These are phyloP conservation scores for Candida easanensis DNA, from an alignment of 805 yeast species.

Conservation along the genomic window DNA sequence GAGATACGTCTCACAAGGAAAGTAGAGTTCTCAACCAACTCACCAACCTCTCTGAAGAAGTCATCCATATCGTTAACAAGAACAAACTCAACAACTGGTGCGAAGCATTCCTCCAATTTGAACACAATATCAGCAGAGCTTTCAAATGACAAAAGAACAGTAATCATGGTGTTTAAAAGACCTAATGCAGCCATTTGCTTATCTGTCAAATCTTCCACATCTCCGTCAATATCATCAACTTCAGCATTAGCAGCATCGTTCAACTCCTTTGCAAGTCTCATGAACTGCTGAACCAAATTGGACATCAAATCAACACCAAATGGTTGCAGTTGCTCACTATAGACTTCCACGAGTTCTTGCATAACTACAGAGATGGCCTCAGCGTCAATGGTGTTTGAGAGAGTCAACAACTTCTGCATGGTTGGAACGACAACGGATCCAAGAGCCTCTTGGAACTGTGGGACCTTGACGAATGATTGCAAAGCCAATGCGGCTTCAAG, in stretches of 20 bases:
- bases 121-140: slow-evolving; percentile 66
- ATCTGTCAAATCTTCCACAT: slow-evolving; percentile 47
- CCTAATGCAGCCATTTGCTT: slow-evolving; percentile 84
- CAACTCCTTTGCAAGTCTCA: slow-evolving; percentile 65
- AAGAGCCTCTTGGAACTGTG: slow-evolving; percentile 66
- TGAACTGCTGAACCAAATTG: slow-evolving; percentile 70
- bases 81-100: slow-evolving; percentile 68
- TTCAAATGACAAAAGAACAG: slow-evolving; percentile 80
- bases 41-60: slow-evolving; percentile 74
- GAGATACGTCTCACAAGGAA: slow-evolving; percentile 58
- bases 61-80: slow-evolving; percentile 65
- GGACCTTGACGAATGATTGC: slow-evolving; percentile 69
- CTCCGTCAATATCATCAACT: slow-evolving; percentile 34
- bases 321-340: slow-evolving; percentile 86
- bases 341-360: slow-evolving; percentile 92
- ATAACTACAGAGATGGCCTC: slow-evolving; percentile 87
- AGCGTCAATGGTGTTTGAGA: slow-evolving; percentile 80
- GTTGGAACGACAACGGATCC: slow-evolving; percentile 70
- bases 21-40: slow-evolving; percentile 67
- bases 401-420: slow-evolving; percentile 71
- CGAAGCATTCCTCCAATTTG: slow-evolving; percentile 61
- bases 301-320: slow-evolving; percentile 71
- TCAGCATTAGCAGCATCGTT: slow-evolving; percentile 54
- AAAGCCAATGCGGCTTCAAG: slow-evolving; percentile 83
- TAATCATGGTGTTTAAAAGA: slow-evolving; percentile 74